Base-by-base conservation (phyloP, 2,329 filamentous ascomycete species). In the Hypoxylon sp. region DNA sequence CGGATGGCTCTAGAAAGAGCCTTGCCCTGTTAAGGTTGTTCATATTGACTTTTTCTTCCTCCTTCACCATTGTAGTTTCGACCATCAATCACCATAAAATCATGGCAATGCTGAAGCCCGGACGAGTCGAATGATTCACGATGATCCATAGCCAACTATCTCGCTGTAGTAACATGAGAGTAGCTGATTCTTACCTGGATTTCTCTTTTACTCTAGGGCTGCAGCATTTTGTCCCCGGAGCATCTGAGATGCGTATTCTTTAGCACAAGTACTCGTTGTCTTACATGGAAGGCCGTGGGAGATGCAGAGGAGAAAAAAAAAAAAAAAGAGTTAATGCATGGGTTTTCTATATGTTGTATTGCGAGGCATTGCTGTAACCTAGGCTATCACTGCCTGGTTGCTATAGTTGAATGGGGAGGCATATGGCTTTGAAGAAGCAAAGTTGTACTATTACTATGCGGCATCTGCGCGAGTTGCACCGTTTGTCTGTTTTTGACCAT, bases 381-480 rank as follows among this genome's bases (percentile, higher is more conserved):
- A 50, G 33, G 65, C 53, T 42, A 51, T 37, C 6, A 17, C 50
- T 54, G 35, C n/a, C 54, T 47, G 13, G 50, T 35, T 63, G 37
- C 39, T 60, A 33, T 35, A 55, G 51, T 60, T 52, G 52, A 54
- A 58, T 50, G 42, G 17, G 53, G 35, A n/a, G 59, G 48, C 29
- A 58, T 47, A 48, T 51, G 42, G 56, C 65, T 66, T 68, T 47
- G 59, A 63, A 37, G 35, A 54, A 63, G 54, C 68, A 54, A 65
- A 62, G 65, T 54, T 70, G 68, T 70, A 68, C 22, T 61, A 68
- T 33, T 67, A 67, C 19, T 58, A 57, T 54, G 37, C 31, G 26
- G 55, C 58, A 51, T 63, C 50, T 62, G 44, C 39, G 39, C 39
- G 39, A 55, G 22, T 54, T 57, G 39, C 51, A 50, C 51, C 57